Base-by-base conservation (phyloP, 768 basidiomycete species). In the Hebeloma cylindrosporum region DNA sequence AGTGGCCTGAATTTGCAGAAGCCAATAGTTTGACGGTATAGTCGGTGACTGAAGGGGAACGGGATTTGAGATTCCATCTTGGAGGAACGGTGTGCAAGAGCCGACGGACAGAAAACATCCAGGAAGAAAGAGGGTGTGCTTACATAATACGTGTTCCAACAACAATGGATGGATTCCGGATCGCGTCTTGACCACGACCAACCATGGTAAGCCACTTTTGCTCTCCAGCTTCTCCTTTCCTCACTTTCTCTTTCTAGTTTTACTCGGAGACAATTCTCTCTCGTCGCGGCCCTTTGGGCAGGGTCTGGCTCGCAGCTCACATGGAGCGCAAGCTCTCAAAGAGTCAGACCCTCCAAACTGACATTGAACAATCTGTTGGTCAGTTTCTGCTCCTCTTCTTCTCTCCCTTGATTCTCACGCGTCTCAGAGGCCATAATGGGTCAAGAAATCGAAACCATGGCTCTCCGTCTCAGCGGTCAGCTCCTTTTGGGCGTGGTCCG, bases 291-390 rank as follows among this genome's bases (percentile, higher is more conserved):
- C 91, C 95, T 3, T 74, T 99, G 28, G 95, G 93, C 26, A 91
- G 86, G 71, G 93, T 99, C 74, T 99, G 96, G 96, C 85, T 99
- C 42, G 94, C 95, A 30, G 95, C 96, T 1, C 95, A 97, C 75
- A 93, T 95, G 84, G 93, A 97, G 68, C 83, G 92, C 60, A 97
- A 97, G 72, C 83, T 99, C 59, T 93, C 90, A 56, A 99, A 98
- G 68, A 83, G 86, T 20, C 92, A 95, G 64, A 93, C 95, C 1
- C 70, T 96, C 2, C 89, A 93, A 60, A 94, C 94, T 0, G 91
- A 96, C 66, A 96, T 99, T 41, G 92, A 88, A 53, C 83, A 97
- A 62, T 88, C 90, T 43, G 92, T 95, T 55, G 90, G 91, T 85
- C 54, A 35, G 43, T 29, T 50, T 13, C 4, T 22, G 7, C 5